Evolutionary conservation across 2,329 filamentous ascomycete species (phyloP).

Genomic region (Claviceps sp.): DNA sequence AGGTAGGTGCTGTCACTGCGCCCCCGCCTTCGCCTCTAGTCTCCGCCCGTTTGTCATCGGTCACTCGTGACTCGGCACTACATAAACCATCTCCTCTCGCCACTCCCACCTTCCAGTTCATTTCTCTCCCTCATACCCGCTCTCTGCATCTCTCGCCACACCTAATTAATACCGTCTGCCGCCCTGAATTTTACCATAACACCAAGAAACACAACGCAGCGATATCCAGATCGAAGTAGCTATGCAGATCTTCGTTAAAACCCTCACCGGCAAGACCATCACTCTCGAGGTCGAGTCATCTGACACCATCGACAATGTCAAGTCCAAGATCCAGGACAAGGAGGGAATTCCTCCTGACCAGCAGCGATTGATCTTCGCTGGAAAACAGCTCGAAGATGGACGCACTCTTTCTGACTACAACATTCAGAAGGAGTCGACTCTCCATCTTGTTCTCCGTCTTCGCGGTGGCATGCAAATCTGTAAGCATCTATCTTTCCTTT

Average conservation of each 20-base stretch:
- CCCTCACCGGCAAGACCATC: slow-evolving; percentile 55
- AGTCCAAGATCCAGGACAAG: slow-evolving; percentile 97
- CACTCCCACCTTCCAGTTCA: slow-evolving; percentile 5
- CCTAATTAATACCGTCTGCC: slow-evolving; percentile 6
- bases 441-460: slow-evolving; percentile 64
- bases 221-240: slow-evolving; percentile 6
- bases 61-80: slow-evolving; percentile 8
- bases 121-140: slow-evolving; percentile 4
- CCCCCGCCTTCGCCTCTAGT: slow-evolving; percentile 12
- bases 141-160: slow-evolving; percentile 2
- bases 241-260: slow-evolving; percentile 12
- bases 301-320: slow-evolving; percentile 94
- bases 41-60: slow-evolving; percentile 10
- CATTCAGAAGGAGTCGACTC: slow-evolving; percentile 52
- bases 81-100: slow-evolving; percentile 18
- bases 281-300: slow-evolving; percentile 64
- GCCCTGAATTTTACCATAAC: slow-evolving; percentile 4
- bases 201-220: background rate
- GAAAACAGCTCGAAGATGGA: slow-evolving; percentile 93
- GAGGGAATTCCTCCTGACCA: slow-evolving; percentile 83
- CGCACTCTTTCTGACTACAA: slow-evolving; percentile 43
- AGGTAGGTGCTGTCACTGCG: slow-evolving; percentile 15
- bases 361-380: slow-evolving; percentile 90
- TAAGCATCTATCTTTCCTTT: slow-evolving; percentile 20
- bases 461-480: slow-evolving; percentile 54